A percentile compares a stretch with the other conserved stretches of the same genome.
Conservation (phyloP, 805 yeast species). For the Cyberlindnera mrakii region DNA sequence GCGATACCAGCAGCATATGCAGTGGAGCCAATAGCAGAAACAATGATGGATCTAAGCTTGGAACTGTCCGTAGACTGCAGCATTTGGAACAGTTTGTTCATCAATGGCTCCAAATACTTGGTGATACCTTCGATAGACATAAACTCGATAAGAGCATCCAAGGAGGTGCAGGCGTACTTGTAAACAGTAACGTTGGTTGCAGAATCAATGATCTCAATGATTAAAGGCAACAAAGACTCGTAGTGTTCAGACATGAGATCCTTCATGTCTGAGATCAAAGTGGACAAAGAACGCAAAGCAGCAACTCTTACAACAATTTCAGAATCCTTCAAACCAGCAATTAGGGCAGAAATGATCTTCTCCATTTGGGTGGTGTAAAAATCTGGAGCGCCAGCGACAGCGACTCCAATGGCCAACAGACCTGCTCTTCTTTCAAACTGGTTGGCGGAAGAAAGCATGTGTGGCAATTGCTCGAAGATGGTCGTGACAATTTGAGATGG, state of each 20-base stretch:
- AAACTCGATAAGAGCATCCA: constrained; percentile 88
- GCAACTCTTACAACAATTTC: constrained; percentile 76
- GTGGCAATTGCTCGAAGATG: constrained; percentile 56
- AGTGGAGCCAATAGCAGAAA: constrained; percentile 94
- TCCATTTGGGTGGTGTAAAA: constrained; percentile 70
- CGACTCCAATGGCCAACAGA: constrained; percentile 70
- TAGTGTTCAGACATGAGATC: constrained; percentile 82
- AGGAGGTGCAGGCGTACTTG: constrained; percentile 84
- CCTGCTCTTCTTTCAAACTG: constrained; percentile 83
- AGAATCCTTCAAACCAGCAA: constrained; percentile 71
- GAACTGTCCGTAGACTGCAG: constrained; percentile 72
- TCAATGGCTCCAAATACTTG: constrained; percentile 78
- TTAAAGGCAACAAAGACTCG: constrained; percentile 74
- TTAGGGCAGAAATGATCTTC: constrained; percentile 65
- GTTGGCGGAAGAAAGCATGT: constrained; percentile 56
- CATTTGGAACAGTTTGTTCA: constrained; percentile 84
- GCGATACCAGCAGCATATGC: constrained; percentile 92
- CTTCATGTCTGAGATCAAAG: constrained; percentile 77
- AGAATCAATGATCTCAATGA: constrained; percentile 79
- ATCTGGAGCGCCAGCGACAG: constrained; percentile 93
- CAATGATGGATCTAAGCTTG: constrained; percentile 66
- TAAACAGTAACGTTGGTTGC: constrained; percentile 80
- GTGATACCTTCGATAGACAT: constrained; percentile 83
- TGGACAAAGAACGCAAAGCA: constrained; percentile 75
- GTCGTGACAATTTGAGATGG: constrained; percentile 88